Evolutionary conservation across 2,329 filamentous ascomycete species (phyloP).

Genomic region (Lachnellula willkommii): DNA sequence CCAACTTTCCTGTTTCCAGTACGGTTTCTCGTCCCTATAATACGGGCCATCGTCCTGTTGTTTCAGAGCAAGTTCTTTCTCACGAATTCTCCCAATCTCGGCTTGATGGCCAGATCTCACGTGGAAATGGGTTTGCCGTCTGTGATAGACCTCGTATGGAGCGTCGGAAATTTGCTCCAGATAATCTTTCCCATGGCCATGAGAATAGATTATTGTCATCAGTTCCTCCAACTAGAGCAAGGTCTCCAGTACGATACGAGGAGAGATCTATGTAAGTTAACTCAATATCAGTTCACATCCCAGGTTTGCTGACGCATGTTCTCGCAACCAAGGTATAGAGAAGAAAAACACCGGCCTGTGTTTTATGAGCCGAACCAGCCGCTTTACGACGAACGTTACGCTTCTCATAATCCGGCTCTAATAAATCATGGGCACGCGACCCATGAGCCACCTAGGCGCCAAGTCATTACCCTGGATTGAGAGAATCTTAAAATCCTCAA

Average conservation of each 20-base stretch:
- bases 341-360: conserved; percentile 9
- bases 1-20: conserved; percentile 17
- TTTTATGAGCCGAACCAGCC: conserved; percentile 10
- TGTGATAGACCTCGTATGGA: conserved; percentile 15
- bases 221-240: conserved; percentile 15
- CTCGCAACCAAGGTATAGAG: conserved; percentile 8
- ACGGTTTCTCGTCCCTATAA: conserved; percentile 23
- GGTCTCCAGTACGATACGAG: conserved; percentile 22
- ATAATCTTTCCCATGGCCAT: conserved; percentile 10
- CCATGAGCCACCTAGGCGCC: conserved; percentile 10
- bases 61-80: conserved; percentile 24
- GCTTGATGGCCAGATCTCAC: conserved; percentile 18
- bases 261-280: conserved; percentile 27
- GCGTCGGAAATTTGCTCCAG: conserved; percentile 12
- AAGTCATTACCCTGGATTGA: conserved; percentile 12
- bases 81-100: conserved; percentile 29
- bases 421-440: background rate
- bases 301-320: conserved; percentile 16
- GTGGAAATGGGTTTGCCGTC: conserved; percentile 18
- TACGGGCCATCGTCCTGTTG: conserved; percentile 14
- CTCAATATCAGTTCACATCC: background rate
- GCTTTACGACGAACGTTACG: conserved; percentile 3
- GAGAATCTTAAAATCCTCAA: background rate
- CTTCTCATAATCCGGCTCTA: background rate
- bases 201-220: conserved; percentile 19